Conservation (phyloP, 225 moss, liverwort and hornwort genomes). For the Polytrichum commune region DNA sequence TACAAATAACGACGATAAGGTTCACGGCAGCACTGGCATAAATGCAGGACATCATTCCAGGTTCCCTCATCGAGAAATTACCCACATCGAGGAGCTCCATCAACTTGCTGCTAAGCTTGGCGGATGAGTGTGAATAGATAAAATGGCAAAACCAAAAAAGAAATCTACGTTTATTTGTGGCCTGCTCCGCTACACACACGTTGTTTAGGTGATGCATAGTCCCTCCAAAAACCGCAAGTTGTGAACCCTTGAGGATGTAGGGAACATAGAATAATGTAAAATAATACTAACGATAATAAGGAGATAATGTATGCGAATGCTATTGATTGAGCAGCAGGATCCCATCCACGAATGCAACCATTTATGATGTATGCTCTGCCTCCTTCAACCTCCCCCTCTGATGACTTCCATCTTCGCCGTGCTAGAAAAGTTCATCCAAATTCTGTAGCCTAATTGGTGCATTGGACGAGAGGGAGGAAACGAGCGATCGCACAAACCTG, state of each 20-base stretch:
- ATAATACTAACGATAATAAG: no score
- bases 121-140: not conserved
- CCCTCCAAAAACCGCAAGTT: no score
- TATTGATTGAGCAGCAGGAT: conserved; percentile 9
- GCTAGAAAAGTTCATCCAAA: not conserved
- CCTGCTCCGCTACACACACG: no score
- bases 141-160: not conserved
- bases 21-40: no score
- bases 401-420: conserved; percentile 6
- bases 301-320: conserved; percentile 4
- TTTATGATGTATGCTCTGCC: not conserved
- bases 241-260: not conserved
- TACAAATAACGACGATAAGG: no score
- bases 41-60: no score
- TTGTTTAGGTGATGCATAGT: no score
- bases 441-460: conserved; percentile 11
- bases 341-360: not conserved
- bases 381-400: not conserved
- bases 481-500: conserved; percentile 32
- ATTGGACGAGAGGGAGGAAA: conserved; percentile 7
- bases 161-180: not conserved
- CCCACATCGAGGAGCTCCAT: not conserved
- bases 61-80: no score
- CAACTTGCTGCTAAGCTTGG: not conserved
- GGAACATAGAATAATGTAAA: not conserved